Conservation (phyloP, 352 stramenopile genomes). For the Achlya hypogyna region DNA sequence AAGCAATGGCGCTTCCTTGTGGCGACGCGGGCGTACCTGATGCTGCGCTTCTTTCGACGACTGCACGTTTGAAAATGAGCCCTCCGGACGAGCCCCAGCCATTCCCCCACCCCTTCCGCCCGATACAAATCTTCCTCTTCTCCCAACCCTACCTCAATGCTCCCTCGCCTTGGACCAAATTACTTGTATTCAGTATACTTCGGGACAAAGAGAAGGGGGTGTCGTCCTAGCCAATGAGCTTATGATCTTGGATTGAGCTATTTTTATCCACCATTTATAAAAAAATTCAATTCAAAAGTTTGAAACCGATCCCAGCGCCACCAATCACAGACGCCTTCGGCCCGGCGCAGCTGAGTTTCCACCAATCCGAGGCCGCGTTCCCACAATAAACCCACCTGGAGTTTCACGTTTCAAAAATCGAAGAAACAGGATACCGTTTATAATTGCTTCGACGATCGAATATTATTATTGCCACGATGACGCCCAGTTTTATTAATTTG, state of each 20-base stretch:
- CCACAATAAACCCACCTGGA: too few relatives aligned
- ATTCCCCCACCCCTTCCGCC: constrained; percentile 9
- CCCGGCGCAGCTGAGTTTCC: neutral
- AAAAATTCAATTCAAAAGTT: constrained; percentile 16
- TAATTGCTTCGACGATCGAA: too few relatives aligned
- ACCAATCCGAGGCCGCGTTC: constrained; percentile 14
- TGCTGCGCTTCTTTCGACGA: neutral
- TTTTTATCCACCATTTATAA: constrained; percentile 14
- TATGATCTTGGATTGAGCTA: constrained; percentile 1
- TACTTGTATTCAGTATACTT: neutral
- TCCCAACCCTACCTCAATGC: constrained; percentile 4
- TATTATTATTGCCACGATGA: too few relatives aligned
- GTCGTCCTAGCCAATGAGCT: neutral
- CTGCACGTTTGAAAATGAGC: constrained; percentile 21
- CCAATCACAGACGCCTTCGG: neutral
- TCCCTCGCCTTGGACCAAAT: neutral
- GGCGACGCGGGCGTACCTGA: neutral
- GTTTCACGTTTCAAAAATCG: too few relatives aligned
- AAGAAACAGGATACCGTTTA: too few relatives aligned
- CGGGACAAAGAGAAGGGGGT: constrained; percentile 5
- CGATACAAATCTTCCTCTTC: neutral
- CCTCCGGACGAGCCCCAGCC: constrained; percentile 13
- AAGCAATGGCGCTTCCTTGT: too few relatives aligned
- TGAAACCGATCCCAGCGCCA: constrained; percentile 13
- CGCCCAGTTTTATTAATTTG: neutral